These are phyloP conservation scores for Phaeosphaeria sp. DNA, from an alignment of 2,329 filamentous ascomycete species.

Conservation along the genomic window DNA sequence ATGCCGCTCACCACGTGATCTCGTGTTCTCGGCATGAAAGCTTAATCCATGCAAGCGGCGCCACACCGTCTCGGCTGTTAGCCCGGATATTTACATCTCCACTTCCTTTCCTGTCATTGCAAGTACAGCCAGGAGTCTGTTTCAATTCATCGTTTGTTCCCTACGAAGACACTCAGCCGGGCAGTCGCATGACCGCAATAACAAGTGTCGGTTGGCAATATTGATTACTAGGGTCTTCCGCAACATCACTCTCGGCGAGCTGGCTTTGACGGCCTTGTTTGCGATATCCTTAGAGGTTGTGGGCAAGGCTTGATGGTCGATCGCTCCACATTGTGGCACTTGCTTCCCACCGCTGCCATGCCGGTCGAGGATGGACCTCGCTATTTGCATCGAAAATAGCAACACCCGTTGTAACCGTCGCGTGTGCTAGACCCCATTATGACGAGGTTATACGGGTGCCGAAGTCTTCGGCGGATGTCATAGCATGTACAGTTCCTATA, in stretches of 20 bases:
- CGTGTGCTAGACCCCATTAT: background rate
- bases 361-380: background rate
- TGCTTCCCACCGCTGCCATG: background rate
- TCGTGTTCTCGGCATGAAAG: background rate
- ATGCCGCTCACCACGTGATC: background rate
- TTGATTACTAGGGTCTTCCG: too few relatives aligned
- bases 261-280: too few relatives aligned
- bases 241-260: too few relatives aligned
- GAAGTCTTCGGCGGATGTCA: background rate
- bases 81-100: background rate
- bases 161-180: too few relatives aligned
- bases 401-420: background rate
- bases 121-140: background rate
- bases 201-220: too few relatives aligned
- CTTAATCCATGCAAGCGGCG: background rate
- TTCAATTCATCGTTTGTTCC: background rate
- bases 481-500: background rate
- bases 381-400: background rate
- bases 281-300: too few relatives aligned
- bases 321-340: background rate
- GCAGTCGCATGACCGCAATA: too few relatives aligned
- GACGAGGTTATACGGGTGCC: background rate
- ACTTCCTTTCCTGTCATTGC: background rate
- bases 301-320: background rate
- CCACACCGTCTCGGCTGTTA: background rate